These are phyloP conservation scores for Aspergillus fijiensis DNA, from an alignment of 2,329 filamentous ascomycete genomes.

Conservation along the genomic window DNA sequence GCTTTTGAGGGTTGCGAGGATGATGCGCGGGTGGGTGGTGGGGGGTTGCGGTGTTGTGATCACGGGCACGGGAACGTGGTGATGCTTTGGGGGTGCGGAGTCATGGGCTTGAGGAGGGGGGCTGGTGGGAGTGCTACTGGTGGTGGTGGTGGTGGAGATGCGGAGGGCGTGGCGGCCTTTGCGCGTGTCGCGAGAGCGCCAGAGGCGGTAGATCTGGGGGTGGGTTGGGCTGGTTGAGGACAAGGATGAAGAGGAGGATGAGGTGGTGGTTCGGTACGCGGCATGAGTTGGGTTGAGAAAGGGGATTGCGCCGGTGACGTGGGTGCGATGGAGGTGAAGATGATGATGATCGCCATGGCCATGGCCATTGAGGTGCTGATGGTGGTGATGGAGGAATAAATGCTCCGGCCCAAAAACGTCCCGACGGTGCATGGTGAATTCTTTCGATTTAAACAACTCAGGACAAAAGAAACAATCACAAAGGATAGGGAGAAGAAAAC, in stretches of 20 bases:
- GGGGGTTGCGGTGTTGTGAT: background rate
- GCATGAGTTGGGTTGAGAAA: constrained; percentile 54
- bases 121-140: too few species aligned
- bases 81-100: background rate
- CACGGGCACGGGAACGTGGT: background rate
- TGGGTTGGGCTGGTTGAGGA: constrained; percentile 6
- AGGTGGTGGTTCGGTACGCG: constrained; percentile 22
- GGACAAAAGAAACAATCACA: too few species aligned
- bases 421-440: background rate
- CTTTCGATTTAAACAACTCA: background rate
- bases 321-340: background rate
- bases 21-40: too few species aligned
- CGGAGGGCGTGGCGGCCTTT: constrained; percentile 46
- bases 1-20: constrained; percentile 41
- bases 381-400: background rate
- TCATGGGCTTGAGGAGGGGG: too few species aligned
- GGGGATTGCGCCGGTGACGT: constrained; percentile 40
- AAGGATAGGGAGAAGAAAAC: too few species aligned
- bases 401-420: background rate
- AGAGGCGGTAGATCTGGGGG: constrained; percentile 31
- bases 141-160: constrained; percentile 21
- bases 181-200: constrained; percentile 49
- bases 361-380: too few species aligned
- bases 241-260: constrained; percentile 7
- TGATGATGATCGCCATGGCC: background rate